A percentile compares a stretch with the other conserved stretches of the same genome.
Conservation (phyloP, 73 alveolate species). For the Paramecium sonneborni region DNA sequence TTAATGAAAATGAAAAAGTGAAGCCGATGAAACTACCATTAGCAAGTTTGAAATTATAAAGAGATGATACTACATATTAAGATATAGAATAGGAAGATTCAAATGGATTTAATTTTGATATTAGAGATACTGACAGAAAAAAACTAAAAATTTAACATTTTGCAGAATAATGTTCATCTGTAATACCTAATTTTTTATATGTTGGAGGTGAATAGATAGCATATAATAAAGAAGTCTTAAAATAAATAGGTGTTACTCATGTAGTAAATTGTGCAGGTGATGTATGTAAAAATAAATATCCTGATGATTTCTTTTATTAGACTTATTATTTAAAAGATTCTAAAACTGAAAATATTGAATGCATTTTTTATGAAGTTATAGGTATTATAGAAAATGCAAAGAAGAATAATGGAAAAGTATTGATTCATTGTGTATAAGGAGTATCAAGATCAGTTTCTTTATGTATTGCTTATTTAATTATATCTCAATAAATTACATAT, state of each 20-base stretch:
- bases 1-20: background rate
- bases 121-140: slow-evolving; percentile 50
- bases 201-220: slow-evolving; percentile 88
- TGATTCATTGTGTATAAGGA: slow-evolving; percentile 92
- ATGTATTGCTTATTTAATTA: slow-evolving; percentile 85
- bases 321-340: slow-evolving; percentile 84
- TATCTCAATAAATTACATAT: slow-evolving; percentile 59
- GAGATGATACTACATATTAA: slow-evolving; percentile 45
- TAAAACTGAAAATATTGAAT: slow-evolving; percentile 84
- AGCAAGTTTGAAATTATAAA: background rate
- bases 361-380: slow-evolving; percentile 83
- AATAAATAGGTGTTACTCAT: slow-evolving; percentile 81
- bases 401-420: slow-evolving; percentile 80
- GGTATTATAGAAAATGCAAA: slow-evolving; percentile 75
- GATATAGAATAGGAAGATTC: slow-evolving; percentile 36
- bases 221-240: slow-evolving; percentile 67
- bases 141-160: slow-evolving; percentile 55
- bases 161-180: slow-evolving; percentile 73
- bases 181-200: slow-evolving; percentile 75
- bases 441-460: slow-evolving; percentile 87
- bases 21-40: slow-evolving; percentile 28
- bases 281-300: slow-evolving; percentile 82
- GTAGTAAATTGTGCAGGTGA: slow-evolving; percentile 90
- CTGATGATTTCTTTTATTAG: slow-evolving; percentile 72
- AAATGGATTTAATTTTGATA: slow-evolving; percentile 49